Conservation (phyloP, 2,329 filamentous ascomycete genomes). For the Hypoxylon sp. region DNA sequence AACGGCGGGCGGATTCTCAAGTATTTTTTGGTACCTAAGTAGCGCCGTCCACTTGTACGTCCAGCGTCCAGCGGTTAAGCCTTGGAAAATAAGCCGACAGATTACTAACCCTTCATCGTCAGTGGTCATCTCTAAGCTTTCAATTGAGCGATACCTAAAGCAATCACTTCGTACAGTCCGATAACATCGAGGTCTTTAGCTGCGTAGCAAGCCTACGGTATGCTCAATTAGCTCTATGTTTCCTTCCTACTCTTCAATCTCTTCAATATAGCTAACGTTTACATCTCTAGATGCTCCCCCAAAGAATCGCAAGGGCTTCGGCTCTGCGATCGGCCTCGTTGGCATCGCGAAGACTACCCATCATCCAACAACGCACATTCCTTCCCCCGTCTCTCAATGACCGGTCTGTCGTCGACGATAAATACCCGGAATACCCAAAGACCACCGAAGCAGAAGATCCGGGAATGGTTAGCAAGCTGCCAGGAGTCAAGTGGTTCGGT, state of each 20-base stretch:
- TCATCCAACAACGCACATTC: conserved; percentile 68
- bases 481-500: neutral
- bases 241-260: neutral
- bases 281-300: conserved; percentile 67
- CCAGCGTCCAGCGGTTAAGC: neutral
- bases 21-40: neutral
- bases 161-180: conserved; percentile 46
- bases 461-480: conserved; percentile 65
- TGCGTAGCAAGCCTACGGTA: conserved; percentile 51
- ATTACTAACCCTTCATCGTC: conserved; percentile 42
- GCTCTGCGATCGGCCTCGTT: conserved; percentile 60
- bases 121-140: conserved; percentile 44
- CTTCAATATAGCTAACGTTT: conserved; percentile 15
- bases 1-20: too few relatives aligned
- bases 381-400: conserved; percentile 63
- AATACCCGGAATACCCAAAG: conserved; percentile 61
- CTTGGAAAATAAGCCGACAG: conserved; percentile 13
- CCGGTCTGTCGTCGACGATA: conserved; percentile 61
- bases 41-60: neutral
- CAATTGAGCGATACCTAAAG: conserved; percentile 33
- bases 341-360: conserved; percentile 62
- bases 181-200: conserved; percentile 52
- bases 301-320: conserved; percentile 67
- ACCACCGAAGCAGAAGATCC: conserved; percentile 73
- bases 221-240: conserved; percentile 37